A percentile compares a stretch with the other conserved stretches of the same genome.
phyloP scores from a whole-genome alignment of 2,329 filamentous ascomycete species.

The Bipolaris oryzae region DNA sequence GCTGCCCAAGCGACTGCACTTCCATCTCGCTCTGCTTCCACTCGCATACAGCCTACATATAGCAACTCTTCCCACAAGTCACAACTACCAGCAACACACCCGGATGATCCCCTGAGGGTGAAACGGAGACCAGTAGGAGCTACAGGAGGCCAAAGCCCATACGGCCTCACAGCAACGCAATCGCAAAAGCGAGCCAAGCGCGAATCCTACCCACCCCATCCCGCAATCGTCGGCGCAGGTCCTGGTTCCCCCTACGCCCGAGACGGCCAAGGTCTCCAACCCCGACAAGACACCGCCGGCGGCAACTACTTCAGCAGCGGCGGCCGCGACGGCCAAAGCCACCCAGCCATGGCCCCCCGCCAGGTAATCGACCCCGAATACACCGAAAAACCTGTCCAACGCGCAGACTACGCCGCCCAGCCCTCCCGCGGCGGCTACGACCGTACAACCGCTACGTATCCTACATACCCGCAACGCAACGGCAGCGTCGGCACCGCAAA shows the following conservation, averaged over 20 bases:
- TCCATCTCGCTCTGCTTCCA: slow-evolving; percentile 31
- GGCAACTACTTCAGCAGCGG: slow-evolving; percentile 40
- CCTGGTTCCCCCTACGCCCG: slow-evolving; percentile 42
- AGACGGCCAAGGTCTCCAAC: slow-evolving; percentile 35
- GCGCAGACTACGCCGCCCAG: slow-evolving; percentile 27
- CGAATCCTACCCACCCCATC: slow-evolving; percentile 44
- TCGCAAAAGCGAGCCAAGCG: slow-evolving; percentile 31
- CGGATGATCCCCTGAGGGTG: slow-evolving; percentile 24
- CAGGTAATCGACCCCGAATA: slow-evolving; percentile 16
- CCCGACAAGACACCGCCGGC: slow-evolving; percentile 34
- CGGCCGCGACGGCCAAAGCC: slow-evolving; percentile 23
- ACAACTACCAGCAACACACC: slow-evolving; percentile 34
- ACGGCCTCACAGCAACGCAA: slow-evolving; percentile 30
- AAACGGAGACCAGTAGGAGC: slow-evolving; percentile 41
- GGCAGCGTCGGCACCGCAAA: slow-evolving; percentile 39
- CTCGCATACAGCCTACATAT: slow-evolving; percentile 34
- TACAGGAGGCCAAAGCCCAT: slow-evolving; percentile 41
- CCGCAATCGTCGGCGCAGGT: slow-evolving; percentile 45
- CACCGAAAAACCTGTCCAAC: slow-evolving; percentile 17
- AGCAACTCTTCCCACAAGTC: slow-evolving; percentile 44
- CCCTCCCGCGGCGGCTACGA: slow-evolving; percentile 29
- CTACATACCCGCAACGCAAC: slow-evolving; percentile 26
- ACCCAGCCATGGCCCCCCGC: slow-evolving; percentile 13
- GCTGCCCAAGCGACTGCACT: slow-evolving; percentile 23
- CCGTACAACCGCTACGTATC: slow-evolving; percentile 26